Evolutionary conservation across 805 yeast genomes (phyloP), one percentile per base, ranked within the genome.

Genomic region (Candida taoyuanica): DNA sequence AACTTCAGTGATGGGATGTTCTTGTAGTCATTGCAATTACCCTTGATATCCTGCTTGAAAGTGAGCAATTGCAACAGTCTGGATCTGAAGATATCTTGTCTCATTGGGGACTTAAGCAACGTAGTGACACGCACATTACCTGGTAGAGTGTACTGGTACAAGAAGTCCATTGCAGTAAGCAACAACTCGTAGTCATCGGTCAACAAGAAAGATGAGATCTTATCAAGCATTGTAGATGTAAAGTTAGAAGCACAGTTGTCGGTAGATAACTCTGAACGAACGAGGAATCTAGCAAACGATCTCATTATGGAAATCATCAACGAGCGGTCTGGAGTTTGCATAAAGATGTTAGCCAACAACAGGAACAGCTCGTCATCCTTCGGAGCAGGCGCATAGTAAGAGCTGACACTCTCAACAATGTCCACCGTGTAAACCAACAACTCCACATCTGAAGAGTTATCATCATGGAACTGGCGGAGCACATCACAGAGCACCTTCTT

Each of bases 341-440:
- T 59, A 37, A 87, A 67, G 18, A 79, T 65, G 5, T 63, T 55
- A 17, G 79, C 64, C 36, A 87, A 64, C 2, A 71, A 65, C 37
- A 71, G 56, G 59, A 88, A 79, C 46, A 88, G 58, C 13, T 75
- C 75, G 54, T 88, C 93, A 48, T 81, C 79, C 35, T 76, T 71
- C 17, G 76, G 70, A 19, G 81, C 83, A 21, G 93, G 89, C 4
- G 88, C 77, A 48, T 84, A 70, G 59, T 85, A 86, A 30, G 96
- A 82, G 3, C 91, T 77, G 23, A 88, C 74, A 3, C 89, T 80
- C 57, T 93, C 98, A 44, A 85, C 73, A 23, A 88, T 73, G 59
- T 93, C 98, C 36, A 86, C 60, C 12, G 80, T 64, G 56, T 85
- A 85, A 40, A 70, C 73, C 31, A 80, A 64, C 19, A 81, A 63